phyloP scores from a whole-genome alignment of 257 asterid genomes.

The Nemophila menziesii region DNA sequence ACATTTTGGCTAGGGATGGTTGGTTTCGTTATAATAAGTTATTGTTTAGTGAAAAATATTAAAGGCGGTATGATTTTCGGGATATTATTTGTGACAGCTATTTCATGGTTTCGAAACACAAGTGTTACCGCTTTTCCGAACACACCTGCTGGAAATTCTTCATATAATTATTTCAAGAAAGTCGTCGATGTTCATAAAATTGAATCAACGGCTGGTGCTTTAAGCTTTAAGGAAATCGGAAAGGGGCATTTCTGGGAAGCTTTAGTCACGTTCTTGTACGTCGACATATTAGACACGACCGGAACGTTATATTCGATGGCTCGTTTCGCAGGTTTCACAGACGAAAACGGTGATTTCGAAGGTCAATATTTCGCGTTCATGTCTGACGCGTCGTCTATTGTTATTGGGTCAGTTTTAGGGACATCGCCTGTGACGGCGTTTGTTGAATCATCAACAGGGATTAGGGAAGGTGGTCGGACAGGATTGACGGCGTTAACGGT shows the following conservation, averaged over 20 bases:
- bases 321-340: constrained; percentile 74
- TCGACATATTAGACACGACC: constrained; percentile 74
- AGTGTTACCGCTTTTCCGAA: constrained; percentile 56
- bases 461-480: constrained; percentile 86
- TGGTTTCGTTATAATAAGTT: constrained; percentile 72
- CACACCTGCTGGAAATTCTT: constrained; percentile 49
- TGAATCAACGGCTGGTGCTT: constrained; percentile 63
- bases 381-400: constrained; percentile 83
- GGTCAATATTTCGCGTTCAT: constrained; percentile 89
- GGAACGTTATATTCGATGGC: constrained; percentile 90
- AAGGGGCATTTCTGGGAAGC: constrained; percentile 75
- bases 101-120: constrained; percentile 86
- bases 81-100: constrained; percentile 64
- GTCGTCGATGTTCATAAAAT: constrained; percentile 65
- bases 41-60: constrained; percentile 52
- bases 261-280: constrained; percentile 62
- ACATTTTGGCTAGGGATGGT: constrained; percentile 80
- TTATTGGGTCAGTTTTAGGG: constrained; percentile 71
- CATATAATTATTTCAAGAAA: constrained; percentile 50
- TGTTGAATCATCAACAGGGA: constrained; percentile 89
- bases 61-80: constrained; percentile 96
- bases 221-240: constrained; percentile 63
- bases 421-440: constrained; percentile 89
- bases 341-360: constrained; percentile 54
- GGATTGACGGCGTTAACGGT: constrained; percentile 89